Evolutionary conservation across 2,329 filamentous ascomycete genomes (phyloP).

Genomic region (Xylaria digitata): DNA sequence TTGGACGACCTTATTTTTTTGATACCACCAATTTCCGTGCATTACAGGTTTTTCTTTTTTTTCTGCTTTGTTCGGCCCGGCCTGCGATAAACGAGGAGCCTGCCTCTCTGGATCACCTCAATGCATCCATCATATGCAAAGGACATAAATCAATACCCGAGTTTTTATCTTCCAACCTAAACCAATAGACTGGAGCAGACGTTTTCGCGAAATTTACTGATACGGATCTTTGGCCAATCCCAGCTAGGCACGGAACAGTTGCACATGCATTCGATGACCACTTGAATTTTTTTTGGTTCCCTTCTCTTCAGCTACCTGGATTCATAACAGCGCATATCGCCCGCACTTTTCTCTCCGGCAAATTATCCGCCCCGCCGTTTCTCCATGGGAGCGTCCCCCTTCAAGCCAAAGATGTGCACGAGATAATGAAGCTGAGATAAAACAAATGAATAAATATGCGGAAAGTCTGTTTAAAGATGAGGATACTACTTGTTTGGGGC

Average conservation of each 20-base stretch:
- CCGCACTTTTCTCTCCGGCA: neutral
- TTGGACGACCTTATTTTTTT: constrained; percentile 28
- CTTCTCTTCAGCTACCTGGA: constrained; percentile 8
- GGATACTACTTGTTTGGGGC: neutral
- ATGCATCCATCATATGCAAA: constrained; percentile 10
- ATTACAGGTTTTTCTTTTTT: constrained; percentile 29
- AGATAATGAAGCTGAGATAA: constrained; percentile 14
- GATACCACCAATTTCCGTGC: constrained; percentile 34
- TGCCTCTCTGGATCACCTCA: constrained; percentile 7
- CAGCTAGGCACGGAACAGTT: constrained; percentile 1
- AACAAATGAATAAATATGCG: constrained; percentile 13
- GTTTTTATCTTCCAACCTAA: constrained; percentile 15
- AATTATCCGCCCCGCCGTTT: neutral
- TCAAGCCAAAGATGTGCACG: neutral
- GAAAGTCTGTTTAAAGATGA: constrained; percentile 1
- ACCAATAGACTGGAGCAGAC: constrained; percentile 24
- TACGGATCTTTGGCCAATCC: constrained; percentile 14
- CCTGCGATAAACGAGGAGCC: constrained; percentile 21
- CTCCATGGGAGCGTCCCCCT: neutral
- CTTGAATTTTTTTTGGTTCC: constrained; percentile 2
- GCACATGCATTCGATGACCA: neutral
- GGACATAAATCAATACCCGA: constrained; percentile 27
- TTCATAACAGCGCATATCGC: constrained; percentile 10
- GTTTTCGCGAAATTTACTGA: constrained; percentile 14
- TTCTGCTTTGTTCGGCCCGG: constrained; percentile 15